Base-by-base conservation (phyloP, 1,139 yeast species). In the Suhomyces terraborum region DNA sequence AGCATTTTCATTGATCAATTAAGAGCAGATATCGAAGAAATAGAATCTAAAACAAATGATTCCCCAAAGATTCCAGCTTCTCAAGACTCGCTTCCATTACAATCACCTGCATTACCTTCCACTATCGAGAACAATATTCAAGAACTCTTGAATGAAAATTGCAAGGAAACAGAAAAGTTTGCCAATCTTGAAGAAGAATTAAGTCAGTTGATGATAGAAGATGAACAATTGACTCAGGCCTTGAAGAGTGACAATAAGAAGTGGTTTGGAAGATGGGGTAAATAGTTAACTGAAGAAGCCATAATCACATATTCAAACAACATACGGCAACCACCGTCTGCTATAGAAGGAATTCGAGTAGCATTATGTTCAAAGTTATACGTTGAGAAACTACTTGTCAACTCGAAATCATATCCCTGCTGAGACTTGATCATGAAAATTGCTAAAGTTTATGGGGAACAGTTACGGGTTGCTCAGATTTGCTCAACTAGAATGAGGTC, bases 1-100 rank as follows among this genome's bases (percentile, higher is more conserved):
- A 70, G 73, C 38, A 84, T 80, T 38, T 84, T 80, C 42, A 88
- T 88, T 46, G 75, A 72, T 18, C 75, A 75, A 34, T 66, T 89
- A 45, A 64, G 69, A 41, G 57, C 64, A 2, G 82, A 81, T 46
- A 74, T 86, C 16, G 66, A 66, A 2, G 80, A 78, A 18, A 62
- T 84, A 43, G 77, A 71, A 40, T 58, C 66, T 26, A 72, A 77
- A 51, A 56, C 56, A 26, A 47, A 43, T 14, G 54, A 49, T 13
- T 42, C 53, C 8, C 51, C 56, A 22, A 42, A 30, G 27, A 27
- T 24, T 16, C 27, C 39, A 12, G 35, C 41, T 2, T 39, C 45
- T 14, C 42, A 34, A 24, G 31, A 30, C 10, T 41, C 45, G 3
- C 36, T 43, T 18, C 21, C 40, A 3, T n/a, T 38, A 41, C 66